These are phyloP conservation scores for Verticillium albo-atrum DNA, from an alignment of 2,329 filamentous ascomycete genomes.

Conservation along the genomic window DNA sequence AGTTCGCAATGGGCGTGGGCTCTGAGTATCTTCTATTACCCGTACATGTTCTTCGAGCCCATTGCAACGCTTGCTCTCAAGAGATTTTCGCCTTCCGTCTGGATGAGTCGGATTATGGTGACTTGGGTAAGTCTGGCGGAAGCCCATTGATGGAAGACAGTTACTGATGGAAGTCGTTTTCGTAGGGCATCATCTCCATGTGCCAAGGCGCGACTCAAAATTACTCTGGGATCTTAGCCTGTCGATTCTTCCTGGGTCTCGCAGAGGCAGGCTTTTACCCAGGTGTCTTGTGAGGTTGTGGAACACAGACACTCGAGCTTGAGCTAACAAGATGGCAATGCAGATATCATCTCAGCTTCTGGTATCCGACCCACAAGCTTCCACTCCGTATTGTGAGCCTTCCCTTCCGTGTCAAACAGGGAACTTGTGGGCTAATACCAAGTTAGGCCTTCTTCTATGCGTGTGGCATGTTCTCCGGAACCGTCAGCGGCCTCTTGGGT, in stretches of 20 bases:
- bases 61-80: constrained; percentile 17
- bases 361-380: constrained; percentile 25
- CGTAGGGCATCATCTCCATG: constrained; percentile 12
- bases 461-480: constrained; percentile 25
- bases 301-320: not conserved
- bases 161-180: not conserved
- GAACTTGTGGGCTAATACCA: not conserved
- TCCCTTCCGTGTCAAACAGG: not conserved
- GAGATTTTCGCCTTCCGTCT: constrained; percentile 14
- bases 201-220: constrained; percentile 16
- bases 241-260: constrained; percentile 20
- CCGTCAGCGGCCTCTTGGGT: constrained; percentile 22
- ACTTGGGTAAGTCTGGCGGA: constrained; percentile 9
- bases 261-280: constrained; percentile 24
- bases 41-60: constrained; percentile 20
- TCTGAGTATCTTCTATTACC: constrained; percentile 18
- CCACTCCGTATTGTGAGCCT: constrained; percentile 21
- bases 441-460: constrained; percentile 24
- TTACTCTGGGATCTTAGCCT: constrained; percentile 19
- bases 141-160: not conserved
- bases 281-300: constrained; percentile 14
- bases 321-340: not conserved
- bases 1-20: constrained; percentile 20
- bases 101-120: constrained; percentile 21
- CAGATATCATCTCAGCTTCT: constrained; percentile 22